Conservation (phyloP, 2,329 filamentous ascomycete species). For the Pyrenochaeta sp. region DNA sequence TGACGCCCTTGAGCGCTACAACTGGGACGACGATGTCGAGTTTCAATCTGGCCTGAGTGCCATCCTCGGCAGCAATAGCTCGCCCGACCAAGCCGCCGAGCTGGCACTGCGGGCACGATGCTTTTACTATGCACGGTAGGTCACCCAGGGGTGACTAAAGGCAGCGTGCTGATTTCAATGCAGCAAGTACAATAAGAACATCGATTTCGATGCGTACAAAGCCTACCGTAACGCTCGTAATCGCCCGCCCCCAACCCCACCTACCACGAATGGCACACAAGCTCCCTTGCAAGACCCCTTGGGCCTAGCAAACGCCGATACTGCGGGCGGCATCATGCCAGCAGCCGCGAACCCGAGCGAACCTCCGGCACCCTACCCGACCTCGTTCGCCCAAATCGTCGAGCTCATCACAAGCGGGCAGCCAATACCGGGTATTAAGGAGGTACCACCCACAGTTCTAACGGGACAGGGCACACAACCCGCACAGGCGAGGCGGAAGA, state of each 20-base stretch:
- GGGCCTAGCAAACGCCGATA: slow-evolving; percentile 19
- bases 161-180: slow-evolving; percentile 7
- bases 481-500: slow-evolving; percentile 63
- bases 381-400: slow-evolving; percentile 84
- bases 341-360: slow-evolving; percentile 31
- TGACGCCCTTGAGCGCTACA: slow-evolving; percentile 70
- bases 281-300: slow-evolving; percentile 16
- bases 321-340: slow-evolving; percentile 33
- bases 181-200: slow-evolving; percentile 56
- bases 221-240: slow-evolving; percentile 61
- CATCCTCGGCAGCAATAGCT: slow-evolving; percentile 67
- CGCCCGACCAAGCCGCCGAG: slow-evolving; percentile 63
- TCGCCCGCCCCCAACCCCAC: slow-evolving; percentile 29
- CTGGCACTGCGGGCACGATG: slow-evolving; percentile 72
- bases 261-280: slow-evolving; percentile 25
- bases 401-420: slow-evolving; percentile 83
- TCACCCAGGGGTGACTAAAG: neutral
- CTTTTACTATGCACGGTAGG: slow-evolving; percentile 69
- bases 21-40: slow-evolving; percentile 72
- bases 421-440: slow-evolving; percentile 84
- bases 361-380: slow-evolving; percentile 75
- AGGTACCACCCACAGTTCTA: slow-evolving; percentile 83
- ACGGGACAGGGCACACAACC: slow-evolving; percentile 70
- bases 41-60: slow-evolving; percentile 74
- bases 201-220: slow-evolving; percentile 75